These are phyloP conservation scores for Naganishia cerealis DNA, from an alignment of 1,284 basidiomycete species.

Conservation along the genomic window DNA sequence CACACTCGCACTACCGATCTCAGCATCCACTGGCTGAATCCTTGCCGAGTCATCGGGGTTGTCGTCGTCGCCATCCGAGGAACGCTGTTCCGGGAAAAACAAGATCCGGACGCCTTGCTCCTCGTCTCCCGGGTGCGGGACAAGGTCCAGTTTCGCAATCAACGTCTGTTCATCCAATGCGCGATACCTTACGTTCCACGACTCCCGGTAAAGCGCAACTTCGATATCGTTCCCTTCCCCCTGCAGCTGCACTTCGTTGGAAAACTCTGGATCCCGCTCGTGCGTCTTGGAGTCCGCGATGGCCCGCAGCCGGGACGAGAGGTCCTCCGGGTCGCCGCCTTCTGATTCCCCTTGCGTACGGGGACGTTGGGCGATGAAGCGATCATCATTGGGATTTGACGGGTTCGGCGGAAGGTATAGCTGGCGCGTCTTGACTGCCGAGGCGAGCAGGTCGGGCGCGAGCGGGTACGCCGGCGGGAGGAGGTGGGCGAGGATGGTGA, in stretches of 20 bases:
- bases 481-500: slow-evolving; percentile 46
- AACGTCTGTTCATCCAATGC: slow-evolving; percentile 25
- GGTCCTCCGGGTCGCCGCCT: slow-evolving; percentile 4
- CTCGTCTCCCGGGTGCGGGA: neutral
- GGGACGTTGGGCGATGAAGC: slow-evolving; percentile 38
- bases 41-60: neutral
- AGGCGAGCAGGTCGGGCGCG: slow-evolving; percentile 41
- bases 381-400: slow-evolving; percentile 41
- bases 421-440: slow-evolving; percentile 45
- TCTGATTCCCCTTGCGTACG: neutral
- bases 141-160: slow-evolving; percentile 13
- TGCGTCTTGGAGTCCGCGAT: neutral
- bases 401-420: slow-evolving; percentile 46
- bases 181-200: slow-evolving; percentile 13
- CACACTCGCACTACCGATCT: neutral
- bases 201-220: slow-evolving; percentile 16
- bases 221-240: slow-evolving; percentile 26
- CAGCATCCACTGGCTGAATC: neutral
- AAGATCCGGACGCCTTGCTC: slow-evolving; percentile 8
- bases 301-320: slow-evolving; percentile 5
- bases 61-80: neutral
- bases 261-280: slow-evolving; percentile 3
- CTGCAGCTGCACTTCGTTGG: slow-evolving; percentile 17
- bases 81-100: slow-evolving; percentile 10
- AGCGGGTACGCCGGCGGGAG: slow-evolving; percentile 47